Conservation (phyloP, 768 basidiomycete genomes). For the Russula brevipes region DNA sequence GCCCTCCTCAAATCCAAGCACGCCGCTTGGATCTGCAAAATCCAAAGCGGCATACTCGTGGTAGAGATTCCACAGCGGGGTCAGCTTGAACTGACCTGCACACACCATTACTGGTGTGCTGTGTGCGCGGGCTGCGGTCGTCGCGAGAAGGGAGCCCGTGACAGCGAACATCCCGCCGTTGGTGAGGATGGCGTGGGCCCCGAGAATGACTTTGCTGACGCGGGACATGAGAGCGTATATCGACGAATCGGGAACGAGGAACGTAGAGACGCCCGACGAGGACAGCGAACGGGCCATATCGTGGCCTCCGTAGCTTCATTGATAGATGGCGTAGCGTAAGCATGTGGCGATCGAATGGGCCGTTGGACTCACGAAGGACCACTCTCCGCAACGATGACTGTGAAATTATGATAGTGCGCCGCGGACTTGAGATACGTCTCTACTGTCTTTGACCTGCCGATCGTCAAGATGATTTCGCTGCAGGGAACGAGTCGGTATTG, state of each 20-base stretch:
- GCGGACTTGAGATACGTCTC: constrained; percentile 91
- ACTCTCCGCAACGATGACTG: constrained; percentile 93
- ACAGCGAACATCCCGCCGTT: constrained; percentile 95
- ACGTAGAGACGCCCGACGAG: constrained; percentile 80
- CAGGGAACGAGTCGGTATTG: background rate
- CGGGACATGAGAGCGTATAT: constrained; percentile 95
- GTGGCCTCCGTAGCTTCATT: constrained; percentile 70
- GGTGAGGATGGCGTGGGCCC: constrained; percentile 92
- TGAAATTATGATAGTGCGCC: constrained; percentile 84
- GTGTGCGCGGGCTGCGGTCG: constrained; percentile 83
- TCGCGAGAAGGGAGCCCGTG: constrained; percentile 78
- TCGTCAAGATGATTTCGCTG: constrained; percentile 91
- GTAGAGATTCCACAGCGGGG: constrained; percentile 84
- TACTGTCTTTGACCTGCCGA: constrained; percentile 93
- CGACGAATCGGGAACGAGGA: constrained; percentile 94
- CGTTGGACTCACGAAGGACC: constrained; percentile 71
- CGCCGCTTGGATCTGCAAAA: constrained; percentile 65
- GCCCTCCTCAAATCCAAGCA: constrained; percentile 71
- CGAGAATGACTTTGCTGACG: constrained; percentile 93
- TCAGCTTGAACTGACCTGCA: constrained; percentile 94
- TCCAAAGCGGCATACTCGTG: constrained; percentile 82
- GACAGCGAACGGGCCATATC: constrained; percentile 81
- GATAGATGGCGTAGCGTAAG: constrained; percentile 2
- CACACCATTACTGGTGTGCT: constrained; percentile 90
- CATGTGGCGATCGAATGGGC: background rate